Evolutionary conservation across 1,284 basidiomycete genomes (phyloP), one percentile per base, ranked within the genome.

Genomic region (Cryptococcus sp.): DNA sequence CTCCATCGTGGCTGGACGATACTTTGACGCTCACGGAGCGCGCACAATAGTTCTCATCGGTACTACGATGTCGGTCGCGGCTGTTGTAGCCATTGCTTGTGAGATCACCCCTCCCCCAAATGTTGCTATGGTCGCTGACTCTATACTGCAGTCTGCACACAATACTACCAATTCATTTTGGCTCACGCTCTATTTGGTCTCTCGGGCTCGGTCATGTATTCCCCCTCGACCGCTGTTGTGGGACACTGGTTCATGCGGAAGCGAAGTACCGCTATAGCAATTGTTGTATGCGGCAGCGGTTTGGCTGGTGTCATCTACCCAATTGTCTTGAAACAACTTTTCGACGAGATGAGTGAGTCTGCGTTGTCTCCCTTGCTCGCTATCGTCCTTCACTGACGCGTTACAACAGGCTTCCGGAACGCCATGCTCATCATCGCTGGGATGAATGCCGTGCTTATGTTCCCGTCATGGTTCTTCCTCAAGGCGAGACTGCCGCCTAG

Each of bases 161-260:
- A 70, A 47, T 78, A 71, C 62, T 78, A 72, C 57, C 77, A 78
- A 52, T 74, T 78, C 62, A 57, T 77, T 19, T 68, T 77, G 4
- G 70, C 72, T 1, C 73, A 73, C 41, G 49, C 71, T 11, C 60
- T 70, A 2, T 75, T 73, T 49, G 75, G 77, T 25, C 54, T 72
- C 11, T 66, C 71, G 0, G 75, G 69, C 0, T 64, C 70, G 1
- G 52, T 73, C 27, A 58, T 75, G 20, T 78, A 76, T 50, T 67
- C 75, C 0, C 75, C 77, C 1, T 65, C 71, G 2, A 73, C 70
- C 1, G 73, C 77, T 1, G 65, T 76, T 27, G 68, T 66, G 5
- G 66, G 69, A 1, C 77, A 78, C 51, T 78, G 77, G 77, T 78
- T 78, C 57, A 50, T 68, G 51, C 60, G 65, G 25, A 64, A 63